Evolutionary conservation across 192 early-diverging fungal species (phyloP).

Genomic region (Gonapodya sp.): DNA sequence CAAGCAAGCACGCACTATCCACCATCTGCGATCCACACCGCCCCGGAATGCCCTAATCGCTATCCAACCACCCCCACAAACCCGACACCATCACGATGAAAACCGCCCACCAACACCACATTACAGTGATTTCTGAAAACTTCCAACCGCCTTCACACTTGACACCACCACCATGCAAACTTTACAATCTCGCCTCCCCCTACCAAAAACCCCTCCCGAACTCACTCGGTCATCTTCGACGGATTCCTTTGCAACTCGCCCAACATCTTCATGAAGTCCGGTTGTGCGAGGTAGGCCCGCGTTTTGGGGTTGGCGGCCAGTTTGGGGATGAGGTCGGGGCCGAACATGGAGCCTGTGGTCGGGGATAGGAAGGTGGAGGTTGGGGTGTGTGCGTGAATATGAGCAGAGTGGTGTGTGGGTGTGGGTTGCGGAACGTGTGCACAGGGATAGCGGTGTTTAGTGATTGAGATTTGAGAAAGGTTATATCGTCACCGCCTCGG

Average conservation of each 20-base stretch:
- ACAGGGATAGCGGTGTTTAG: too few relatives aligned
- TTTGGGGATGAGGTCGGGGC: conserved; percentile 64
- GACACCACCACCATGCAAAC: not conserved
- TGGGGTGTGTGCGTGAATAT: conserved; percentile 7
- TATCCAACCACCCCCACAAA: too few relatives aligned
- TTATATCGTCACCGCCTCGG: too few relatives aligned
- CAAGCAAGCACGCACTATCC: too few relatives aligned
- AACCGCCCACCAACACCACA: too few relatives aligned
- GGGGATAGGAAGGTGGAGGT: conserved; percentile 17
- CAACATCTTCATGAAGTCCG: conserved; percentile 66
- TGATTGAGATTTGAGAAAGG: too few relatives aligned
- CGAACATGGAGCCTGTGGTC: conserved; percentile 50
- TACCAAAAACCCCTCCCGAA: not conserved
- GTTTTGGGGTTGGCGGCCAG: conserved; percentile 77
- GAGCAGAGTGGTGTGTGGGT: conserved; percentile 26
- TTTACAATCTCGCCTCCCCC: not conserved
- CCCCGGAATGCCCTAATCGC: too few relatives aligned
- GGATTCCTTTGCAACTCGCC: conserved; percentile 67
- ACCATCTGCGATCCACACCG: too few relatives aligned
- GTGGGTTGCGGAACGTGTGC: too few relatives aligned
- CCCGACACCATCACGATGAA: too few relatives aligned
- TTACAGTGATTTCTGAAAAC: too few relatives aligned
- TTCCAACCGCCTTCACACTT: too few relatives aligned
- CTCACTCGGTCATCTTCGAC: conserved; percentile 38
- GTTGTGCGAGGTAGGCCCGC: conserved; percentile 57